Conservation (phyloP, 1,284 basidiomycete species). For the Quambalaria eucalypti region DNA sequence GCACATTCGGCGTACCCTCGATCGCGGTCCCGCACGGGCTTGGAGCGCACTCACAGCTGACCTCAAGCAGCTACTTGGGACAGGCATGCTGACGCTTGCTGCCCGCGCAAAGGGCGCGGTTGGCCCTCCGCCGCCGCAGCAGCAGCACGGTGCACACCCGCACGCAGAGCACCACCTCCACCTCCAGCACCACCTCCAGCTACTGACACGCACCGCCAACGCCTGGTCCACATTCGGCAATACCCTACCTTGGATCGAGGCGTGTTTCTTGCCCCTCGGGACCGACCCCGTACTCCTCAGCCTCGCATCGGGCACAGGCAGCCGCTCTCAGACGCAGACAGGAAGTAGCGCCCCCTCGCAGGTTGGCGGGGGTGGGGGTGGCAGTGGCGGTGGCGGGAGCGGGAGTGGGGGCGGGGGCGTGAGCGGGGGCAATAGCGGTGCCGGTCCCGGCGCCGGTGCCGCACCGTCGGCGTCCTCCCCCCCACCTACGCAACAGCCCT, state of each 20-base stretch:
- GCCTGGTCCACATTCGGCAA: conserved; percentile 95
- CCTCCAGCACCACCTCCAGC: conserved; percentile 51
- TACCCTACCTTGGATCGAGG: conserved; percentile 77
- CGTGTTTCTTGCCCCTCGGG: conserved; percentile 51
- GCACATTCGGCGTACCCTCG: conserved; percentile 58
- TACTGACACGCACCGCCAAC: conserved; percentile 70
- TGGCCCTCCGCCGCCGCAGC: too few species aligned
- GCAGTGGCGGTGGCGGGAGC: background rate
- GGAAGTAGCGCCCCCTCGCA: background rate
- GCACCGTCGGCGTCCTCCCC: background rate
- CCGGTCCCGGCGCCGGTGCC: conserved; percentile 47
- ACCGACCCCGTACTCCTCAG: conserved; percentile 36
- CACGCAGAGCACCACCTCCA: too few species aligned
- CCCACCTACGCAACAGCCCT: background rate
- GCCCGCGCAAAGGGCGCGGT: conserved; percentile 62
- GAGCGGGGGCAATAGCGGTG: conserved; percentile 15
- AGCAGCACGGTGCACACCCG: too few species aligned
- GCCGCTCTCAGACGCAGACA: too few species aligned
- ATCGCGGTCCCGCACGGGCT: conserved; percentile 48
- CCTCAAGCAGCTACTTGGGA: conserved; percentile 68
- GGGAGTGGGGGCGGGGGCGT: background rate
- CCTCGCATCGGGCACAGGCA: conserved; percentile 12
- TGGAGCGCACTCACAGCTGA: conserved; percentile 62
- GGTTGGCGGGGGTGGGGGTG: background rate
- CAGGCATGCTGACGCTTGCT: conserved; percentile 69